A percentile compares a stretch with the other conserved stretches of the same genome.
Conservation (phyloP, 2,329 filamentous ascomycete genomes). For the Fusarium nanum region DNA sequence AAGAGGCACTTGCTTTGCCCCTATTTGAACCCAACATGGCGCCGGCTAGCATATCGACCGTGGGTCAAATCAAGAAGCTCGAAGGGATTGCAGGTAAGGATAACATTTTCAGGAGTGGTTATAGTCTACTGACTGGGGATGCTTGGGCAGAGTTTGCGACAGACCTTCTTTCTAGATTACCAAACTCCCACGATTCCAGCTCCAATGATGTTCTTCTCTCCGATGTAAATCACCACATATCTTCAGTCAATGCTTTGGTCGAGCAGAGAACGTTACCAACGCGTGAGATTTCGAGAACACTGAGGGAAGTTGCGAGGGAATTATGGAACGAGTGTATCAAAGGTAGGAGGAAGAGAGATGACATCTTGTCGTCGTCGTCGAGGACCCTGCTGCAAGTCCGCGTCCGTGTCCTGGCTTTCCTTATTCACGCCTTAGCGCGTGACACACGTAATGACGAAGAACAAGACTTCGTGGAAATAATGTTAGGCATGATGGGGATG, state of each 20-base stretch:
- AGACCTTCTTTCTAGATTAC: conserved; percentile 44
- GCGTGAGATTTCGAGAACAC: conserved; percentile 48
- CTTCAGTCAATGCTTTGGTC: conserved; percentile 33
- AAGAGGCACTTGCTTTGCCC: neutral
- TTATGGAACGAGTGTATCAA: conserved; percentile 77
- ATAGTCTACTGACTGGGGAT: neutral
- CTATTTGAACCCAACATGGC: conserved; percentile 35
- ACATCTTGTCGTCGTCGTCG: conserved; percentile 36
- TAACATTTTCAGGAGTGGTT: neutral
- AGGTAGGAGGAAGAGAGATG: conserved; percentile 51
- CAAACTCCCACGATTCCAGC: conserved; percentile 47
- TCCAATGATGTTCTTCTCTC: conserved; percentile 55
- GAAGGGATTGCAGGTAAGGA: conserved; percentile 41
- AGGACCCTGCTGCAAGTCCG: conserved; percentile 52
- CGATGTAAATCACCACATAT: conserved; percentile 47
- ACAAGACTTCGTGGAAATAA: conserved; percentile 50
- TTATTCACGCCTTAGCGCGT: conserved; percentile 70
- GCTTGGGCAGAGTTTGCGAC: conserved; percentile 46
- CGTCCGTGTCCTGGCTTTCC: conserved; percentile 69
- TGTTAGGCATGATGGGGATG: conserved; percentile 71
- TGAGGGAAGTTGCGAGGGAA: conserved; percentile 67
- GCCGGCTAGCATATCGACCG: conserved; percentile 19
- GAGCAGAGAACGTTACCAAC: conserved; percentile 7
- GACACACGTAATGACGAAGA: conserved; percentile 48
- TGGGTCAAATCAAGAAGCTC: conserved; percentile 42